Evolutionary conservation across 2,329 filamentous ascomycete species (phyloP), one percentile per base, ranked within the genome.

Genomic region (Sordariomycetes sp.): DNA sequence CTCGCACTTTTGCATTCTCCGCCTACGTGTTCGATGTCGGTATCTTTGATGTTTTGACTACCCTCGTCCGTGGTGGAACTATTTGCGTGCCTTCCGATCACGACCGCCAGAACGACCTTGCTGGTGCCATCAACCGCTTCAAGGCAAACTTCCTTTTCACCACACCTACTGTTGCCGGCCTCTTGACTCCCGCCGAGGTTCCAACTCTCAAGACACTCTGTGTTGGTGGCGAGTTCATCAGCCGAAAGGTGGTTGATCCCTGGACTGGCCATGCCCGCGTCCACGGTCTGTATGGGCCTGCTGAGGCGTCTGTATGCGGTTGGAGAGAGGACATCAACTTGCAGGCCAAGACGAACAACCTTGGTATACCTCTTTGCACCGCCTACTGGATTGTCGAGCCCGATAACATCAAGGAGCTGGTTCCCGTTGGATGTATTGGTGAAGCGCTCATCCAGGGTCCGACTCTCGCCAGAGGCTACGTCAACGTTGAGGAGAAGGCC

Each of bases 31-130:
- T 38, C 28, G 36, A 38, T 21, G 12, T 34, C 5, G 27, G 17
- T 8, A 21, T 34, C 23, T 26, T 21, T 18, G 36, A 38, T 31
- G 28, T 38, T 21, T 19, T 25, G 16, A 17, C 10, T 12, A 14
- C 36, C 8, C 27, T 34, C 6, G 16, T 30, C 11, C 36, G 46
- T 5, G 62, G 62, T 15, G 61, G 56, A 5, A 58, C 54, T 14
- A 41, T 65, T 1, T 63, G 59, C 20, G 48, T 64, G 1, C 57
- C 60, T 0, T 55, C 51, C 2, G 57, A 64, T 12, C 46, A 50
- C 1, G n/a, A 21, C 18, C 17, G 35, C 6, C 11, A 27, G 17
- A 30, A 29, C 32, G 21, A 24, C 26, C 11, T 37, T 7, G 14
- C 18, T 8, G 35, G 8, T 6, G 25, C 26, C 20, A 26, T 34